phyloP scores from a whole-genome alignment of 805 yeast genomes.

The Ogataea methanolica region DNA sequence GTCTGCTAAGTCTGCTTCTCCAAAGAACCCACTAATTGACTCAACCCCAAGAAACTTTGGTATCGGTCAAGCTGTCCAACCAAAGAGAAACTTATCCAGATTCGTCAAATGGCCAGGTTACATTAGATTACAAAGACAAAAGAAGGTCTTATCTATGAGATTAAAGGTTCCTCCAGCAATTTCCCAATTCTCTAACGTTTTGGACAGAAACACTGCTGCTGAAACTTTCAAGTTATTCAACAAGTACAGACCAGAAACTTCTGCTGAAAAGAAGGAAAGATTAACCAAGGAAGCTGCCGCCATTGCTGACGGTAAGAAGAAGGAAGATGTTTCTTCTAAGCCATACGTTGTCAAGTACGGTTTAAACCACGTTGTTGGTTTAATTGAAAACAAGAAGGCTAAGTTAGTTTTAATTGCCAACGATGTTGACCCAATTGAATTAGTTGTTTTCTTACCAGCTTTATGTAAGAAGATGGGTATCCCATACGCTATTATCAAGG shows the following conservation, averaged over 20 bases:
- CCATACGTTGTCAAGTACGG: conserved; percentile 96
- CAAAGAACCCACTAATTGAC: conserved; percentile 79
- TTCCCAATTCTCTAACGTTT: conserved; percentile 88
- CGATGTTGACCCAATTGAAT: conserved; percentile 97
- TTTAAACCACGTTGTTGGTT: conserved; percentile 95
- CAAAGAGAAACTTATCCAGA: conserved; percentile 89
- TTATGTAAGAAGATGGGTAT: conserved; percentile 98
- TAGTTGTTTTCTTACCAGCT: conserved; percentile 94
- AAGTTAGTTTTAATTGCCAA: conserved; percentile 92
- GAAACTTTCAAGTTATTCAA: conserved; percentile 92
- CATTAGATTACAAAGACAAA: conserved; percentile 96
- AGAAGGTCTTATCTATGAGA: conserved; percentile 88
- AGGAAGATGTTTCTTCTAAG: conserved; percentile 92
- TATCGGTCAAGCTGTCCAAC: conserved; percentile 90
- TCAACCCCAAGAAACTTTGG: conserved; percentile 87
- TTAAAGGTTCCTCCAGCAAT: conserved; percentile 97
- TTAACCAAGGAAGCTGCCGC: conserved; percentile 97
- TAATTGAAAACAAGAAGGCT: conserved; percentile 96
- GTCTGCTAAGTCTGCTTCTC: conserved; percentile 43
- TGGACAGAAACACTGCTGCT: conserved; percentile 97
- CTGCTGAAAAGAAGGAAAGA: conserved; percentile 96
- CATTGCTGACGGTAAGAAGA: conserved; percentile 94
- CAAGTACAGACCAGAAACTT: conserved; percentile 97
- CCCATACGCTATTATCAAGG: conserved; percentile 95
- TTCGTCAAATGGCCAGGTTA: conserved; percentile 98